Evolutionary conservation across 2,329 filamentous ascomycete genomes (phyloP), one percentile per base, ranked within the genome.

Genomic region (Lomentospora prolificans): DNA sequence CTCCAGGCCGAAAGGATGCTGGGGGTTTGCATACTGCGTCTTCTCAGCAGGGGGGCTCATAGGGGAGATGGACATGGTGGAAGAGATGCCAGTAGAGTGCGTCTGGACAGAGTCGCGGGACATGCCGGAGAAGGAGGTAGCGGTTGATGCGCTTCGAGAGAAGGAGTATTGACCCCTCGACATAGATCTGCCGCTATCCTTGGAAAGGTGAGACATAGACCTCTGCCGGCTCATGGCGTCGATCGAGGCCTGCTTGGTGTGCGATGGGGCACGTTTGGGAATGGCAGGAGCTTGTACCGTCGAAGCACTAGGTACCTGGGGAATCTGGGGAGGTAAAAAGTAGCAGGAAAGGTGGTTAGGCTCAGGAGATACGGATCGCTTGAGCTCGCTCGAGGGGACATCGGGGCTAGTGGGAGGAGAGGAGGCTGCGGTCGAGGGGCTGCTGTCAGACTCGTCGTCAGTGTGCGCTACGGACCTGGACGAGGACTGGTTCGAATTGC

Each of bases 1-100:
- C 70, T 99, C 94, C 53, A 86, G 85, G 55, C 89, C 89, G 64
- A 97, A 97, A 0, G 92, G 92, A 67, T 94, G 82, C 27, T 75
- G 69, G 65, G 72, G 70, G 61, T 59, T 52, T 50, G 58, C 50
- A 24, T 44, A 30, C 22, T 50, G 46, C n/a, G 31, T 24, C 46
- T 51, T 51, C 19, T 51, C 50, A 8, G 27, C 6, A 27, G 17
- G 46, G 39, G 55, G 39, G 8, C 55, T 46, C 22, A 57, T 63
- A 50, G 65, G 66, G 10, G 60, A 63, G 50, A 58, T 70, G 63
- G 53, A 58, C 41, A 41, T 57, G 57, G 56, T 61, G 57, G 51
- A 65, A 58, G 57, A 57, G 14, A 55, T 56, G 30, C 48, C 41
- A 30, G 55, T 58, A 9, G 55, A 54, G 53, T 60, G 57, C 51